Evolutionary conservation across 805 yeast genomes (phyloP).

Genomic region (Zygosaccharomyces siamensis): DNA sequence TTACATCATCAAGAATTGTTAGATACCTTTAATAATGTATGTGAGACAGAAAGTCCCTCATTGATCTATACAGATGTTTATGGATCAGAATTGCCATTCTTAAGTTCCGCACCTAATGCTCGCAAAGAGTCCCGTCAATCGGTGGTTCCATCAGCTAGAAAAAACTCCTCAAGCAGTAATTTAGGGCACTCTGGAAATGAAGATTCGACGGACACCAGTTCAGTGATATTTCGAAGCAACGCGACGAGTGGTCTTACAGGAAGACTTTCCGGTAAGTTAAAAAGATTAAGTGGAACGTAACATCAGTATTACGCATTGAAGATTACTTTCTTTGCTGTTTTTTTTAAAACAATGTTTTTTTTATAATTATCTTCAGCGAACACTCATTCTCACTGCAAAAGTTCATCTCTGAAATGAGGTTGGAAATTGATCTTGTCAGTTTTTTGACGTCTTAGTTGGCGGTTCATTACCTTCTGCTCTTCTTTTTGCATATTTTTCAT

Average conservation of each 20-base stretch:
- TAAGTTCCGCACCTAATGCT: constrained; percentile 7
- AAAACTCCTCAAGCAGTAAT: constrained; percentile 6
- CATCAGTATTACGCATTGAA: neutral
- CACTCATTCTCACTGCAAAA: constrained; percentile 38
- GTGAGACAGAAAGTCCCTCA: constrained; percentile 17
- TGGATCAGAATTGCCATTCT: constrained; percentile 14
- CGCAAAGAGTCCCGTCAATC: constrained; percentile 8
- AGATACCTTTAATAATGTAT: constrained; percentile 29
- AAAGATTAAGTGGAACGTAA: constrained; percentile 9
- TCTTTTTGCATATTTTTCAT: constrained; percentile 41
- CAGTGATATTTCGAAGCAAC: constrained; percentile 15
- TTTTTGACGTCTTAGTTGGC: constrained; percentile 46
- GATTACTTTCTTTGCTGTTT: no score
- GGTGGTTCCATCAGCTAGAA: constrained; percentile 3
- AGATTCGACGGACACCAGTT: constrained; percentile 10
- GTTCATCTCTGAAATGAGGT: constrained; percentile 75
- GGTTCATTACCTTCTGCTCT: constrained; percentile 43
- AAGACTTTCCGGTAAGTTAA: constrained; percentile 9
- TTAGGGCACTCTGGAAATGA: constrained; percentile 5
- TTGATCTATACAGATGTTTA: constrained; percentile 10
- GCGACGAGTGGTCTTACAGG: constrained; percentile 11
- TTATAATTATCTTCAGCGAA: neutral
- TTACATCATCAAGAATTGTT: constrained; percentile 27
- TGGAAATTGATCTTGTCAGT: constrained; percentile 70
- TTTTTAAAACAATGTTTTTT: neutral